A percentile compares a stretch with the other conserved stretches of the same genome.
Conservation (phyloP, 2,329 filamentous ascomycete genomes). For the Calonectria hawksworthii region DNA sequence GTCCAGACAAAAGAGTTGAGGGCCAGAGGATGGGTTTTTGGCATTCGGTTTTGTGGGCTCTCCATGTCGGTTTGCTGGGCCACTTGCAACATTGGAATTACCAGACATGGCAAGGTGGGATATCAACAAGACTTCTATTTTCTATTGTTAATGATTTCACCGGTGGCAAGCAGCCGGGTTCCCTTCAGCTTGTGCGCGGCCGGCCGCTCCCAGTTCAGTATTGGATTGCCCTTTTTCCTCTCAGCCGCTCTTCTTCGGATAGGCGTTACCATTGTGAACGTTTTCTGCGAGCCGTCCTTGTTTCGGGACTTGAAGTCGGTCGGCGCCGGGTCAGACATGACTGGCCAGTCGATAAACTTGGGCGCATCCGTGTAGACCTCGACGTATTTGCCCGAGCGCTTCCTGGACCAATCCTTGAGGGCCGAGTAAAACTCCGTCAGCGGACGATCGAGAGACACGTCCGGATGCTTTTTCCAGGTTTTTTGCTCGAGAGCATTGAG, state of each 20-base stretch:
- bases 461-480: conserved; percentile 50
- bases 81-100: neutral
- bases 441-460: conserved; percentile 49
- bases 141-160: conserved; percentile 15
- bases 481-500: conserved; percentile 32
- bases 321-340: conserved; percentile 10
- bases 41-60: conserved; percentile 9
- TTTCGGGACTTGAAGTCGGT: conserved; percentile 15
- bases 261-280: conserved; percentile 10
- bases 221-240: conserved; percentile 22
- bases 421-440: conserved; percentile 46
- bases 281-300: conserved; percentile 2
- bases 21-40: neutral
- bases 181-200: conserved; percentile 16
- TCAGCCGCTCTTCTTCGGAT: conserved; percentile 6
- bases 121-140: conserved; percentile 4
- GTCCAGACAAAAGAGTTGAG: neutral
- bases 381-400: conserved; percentile 20
- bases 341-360: conserved; percentile 45
- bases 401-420: conserved; percentile 45
- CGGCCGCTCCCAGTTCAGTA: conserved; percentile 35
- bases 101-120: neutral
- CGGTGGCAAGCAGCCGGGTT: conserved; percentile 22
- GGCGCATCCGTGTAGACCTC: conserved; percentile 32
- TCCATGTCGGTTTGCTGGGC: neutral